phyloP scores from a whole-genome alignment of 768 basidiomycete species.

The Clavulina sp. region DNA sequence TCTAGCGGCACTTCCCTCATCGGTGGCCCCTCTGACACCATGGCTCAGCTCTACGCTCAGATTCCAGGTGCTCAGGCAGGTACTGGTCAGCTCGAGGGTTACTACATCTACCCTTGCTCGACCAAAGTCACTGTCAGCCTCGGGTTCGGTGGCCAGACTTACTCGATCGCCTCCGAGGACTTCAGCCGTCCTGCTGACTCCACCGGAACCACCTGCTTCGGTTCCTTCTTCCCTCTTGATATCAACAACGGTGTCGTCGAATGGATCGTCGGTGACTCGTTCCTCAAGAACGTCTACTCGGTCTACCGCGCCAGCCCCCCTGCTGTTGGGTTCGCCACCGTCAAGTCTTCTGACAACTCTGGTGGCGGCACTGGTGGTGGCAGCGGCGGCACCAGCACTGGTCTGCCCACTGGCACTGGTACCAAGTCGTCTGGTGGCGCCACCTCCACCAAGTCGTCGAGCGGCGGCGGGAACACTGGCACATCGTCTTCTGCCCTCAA shows the following conservation, averaged over 20 bases:
- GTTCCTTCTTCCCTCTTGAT: neutral
- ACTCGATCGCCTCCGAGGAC: neutral
- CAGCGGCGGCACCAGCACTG: neutral
- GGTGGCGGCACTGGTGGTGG: neutral
- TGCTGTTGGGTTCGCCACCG: constrained; percentile 7
- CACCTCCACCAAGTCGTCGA: neutral
- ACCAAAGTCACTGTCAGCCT: neutral
- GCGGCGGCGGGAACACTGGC: neutral
- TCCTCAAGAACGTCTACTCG: constrained; percentile 12
- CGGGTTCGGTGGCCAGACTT: neutral
- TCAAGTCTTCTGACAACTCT: neutral
- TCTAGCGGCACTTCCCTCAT: neutral
- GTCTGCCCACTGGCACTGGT: neutral
- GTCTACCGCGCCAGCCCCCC: constrained; percentile 9
- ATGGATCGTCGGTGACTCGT: constrained; percentile 12
- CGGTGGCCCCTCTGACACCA: neutral
- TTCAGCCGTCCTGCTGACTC: neutral
- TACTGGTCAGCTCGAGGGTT: neutral
- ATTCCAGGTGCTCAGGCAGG: neutral
- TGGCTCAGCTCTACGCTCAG: neutral
- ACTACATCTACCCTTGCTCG: neutral
- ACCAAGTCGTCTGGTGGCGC: no score
- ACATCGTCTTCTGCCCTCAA: neutral
- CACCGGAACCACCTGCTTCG: no score
- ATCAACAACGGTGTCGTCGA: neutral